Evolutionary conservation across 139 green algal genomes (phyloP).

Genomic region (Picochlorum costavermella): DNA sequence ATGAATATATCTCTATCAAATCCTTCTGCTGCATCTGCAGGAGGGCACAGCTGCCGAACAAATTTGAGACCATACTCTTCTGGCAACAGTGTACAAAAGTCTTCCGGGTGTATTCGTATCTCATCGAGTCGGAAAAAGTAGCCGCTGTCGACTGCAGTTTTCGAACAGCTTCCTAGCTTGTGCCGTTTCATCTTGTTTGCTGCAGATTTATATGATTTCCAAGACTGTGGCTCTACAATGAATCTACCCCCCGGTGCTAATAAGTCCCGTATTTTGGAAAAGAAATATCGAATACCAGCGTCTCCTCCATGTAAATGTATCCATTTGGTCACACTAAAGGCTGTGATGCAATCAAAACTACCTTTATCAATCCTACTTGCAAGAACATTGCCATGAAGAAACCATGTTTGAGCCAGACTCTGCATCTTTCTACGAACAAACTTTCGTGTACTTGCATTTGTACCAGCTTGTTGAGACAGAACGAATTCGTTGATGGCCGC

Average conservation of each 20-base stretch:
- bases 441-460: conserved; percentile 3
- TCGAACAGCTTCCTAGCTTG: neutral
- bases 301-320: conserved; percentile 87
- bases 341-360: conserved; percentile 22
- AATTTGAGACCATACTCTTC: conserved; percentile 51
- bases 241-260: conserved; percentile 63
- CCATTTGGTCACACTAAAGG: conserved; percentile 80
- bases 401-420: conserved; percentile 16
- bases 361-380: neutral
- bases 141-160: neutral
- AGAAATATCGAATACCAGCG: conserved; percentile 57
- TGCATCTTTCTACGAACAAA: conserved; percentile 1
- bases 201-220: conserved; percentile 66
- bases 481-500: neutral
- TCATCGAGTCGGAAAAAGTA: conserved; percentile 15
- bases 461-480: neutral
- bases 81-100: conserved; percentile 42
- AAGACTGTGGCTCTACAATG: conserved; percentile 86
- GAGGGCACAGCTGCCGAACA: conserved; percentile 31
- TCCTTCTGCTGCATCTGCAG: conserved; percentile 8
- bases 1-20: conserved; percentile 41
- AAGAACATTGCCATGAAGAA: conserved; percentile 26
- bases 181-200: conserved; percentile 41
- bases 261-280: conserved; percentile 33
- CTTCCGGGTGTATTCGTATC: conserved; percentile 55